Evolutionary conservation across 73 alveolate species (phyloP), one percentile per base, ranked within the genome.

Genomic region (Paramecium caudatum): DNA sequence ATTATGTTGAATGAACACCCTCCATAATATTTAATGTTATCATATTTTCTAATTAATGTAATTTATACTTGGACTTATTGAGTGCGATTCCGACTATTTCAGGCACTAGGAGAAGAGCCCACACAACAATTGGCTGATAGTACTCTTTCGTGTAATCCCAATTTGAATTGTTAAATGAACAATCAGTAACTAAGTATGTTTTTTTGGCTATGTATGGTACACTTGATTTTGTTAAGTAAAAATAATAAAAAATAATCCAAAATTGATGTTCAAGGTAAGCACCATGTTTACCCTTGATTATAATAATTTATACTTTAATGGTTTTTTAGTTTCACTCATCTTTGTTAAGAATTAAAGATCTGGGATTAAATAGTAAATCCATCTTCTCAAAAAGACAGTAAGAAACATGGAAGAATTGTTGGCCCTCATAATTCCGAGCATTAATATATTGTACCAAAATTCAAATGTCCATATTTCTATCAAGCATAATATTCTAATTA

Each of bases 361-460:
- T 16, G 88, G 88, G 19, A 74, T 19, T 21, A 27, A 21, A 17
- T 74, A 74, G 46, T 34, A 74, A 41, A 41, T 15, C 88, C 88
- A 74, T 74, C 88, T 74, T 74, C 88, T 37, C 1, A 74, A 21
- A 45, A 74, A 74, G 0, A 74, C 69, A 2, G 88, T 74, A 1
- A 74, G 65, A 74, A 74, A 74, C 68, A 74, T 37, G 5, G 88
- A 74, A 5, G 88, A 74, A 74, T 74, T 74, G 21, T 74, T 74
- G 19, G 88, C 65, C 10, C 88, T 74, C 88, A 74, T 19, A 1
- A 74, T 21, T 0, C 62, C 68, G 21, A 74, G 88, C 21, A 43
- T 10, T 41, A 74, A 43, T 9, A 43, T 39, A 41, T 39, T 74
- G 15, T 74, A 74, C 88, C 88, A 74, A 74, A 74, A 74, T 23